These are phyloP conservation scores for Neofusicoccum sp. DNA, from an alignment of 2,329 filamentous ascomycete species.

Conservation along the genomic window DNA sequence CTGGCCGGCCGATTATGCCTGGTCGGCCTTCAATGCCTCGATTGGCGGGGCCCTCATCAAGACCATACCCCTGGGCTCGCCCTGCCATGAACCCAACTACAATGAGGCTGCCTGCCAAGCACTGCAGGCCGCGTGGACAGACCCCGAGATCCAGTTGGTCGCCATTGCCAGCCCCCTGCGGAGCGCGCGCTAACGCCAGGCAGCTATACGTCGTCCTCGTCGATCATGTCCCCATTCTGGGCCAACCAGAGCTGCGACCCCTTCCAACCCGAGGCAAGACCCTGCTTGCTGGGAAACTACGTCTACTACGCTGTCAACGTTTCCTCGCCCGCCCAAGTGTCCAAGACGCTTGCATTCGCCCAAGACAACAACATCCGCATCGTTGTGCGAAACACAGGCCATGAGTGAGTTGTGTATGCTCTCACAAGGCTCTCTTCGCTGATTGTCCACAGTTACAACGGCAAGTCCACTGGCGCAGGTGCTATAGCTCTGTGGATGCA, in stretches of 20 bases:
- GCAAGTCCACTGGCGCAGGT: conserved; percentile 37
- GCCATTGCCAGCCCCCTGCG: too few species aligned
- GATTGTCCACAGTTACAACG: conserved; percentile 28
- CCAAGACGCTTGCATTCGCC: conserved; percentile 31
- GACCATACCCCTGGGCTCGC: conserved; percentile 48
- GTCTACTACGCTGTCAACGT: background rate
- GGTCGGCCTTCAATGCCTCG: conserved; percentile 51
- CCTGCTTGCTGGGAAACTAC: background rate
- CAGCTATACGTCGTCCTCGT: too few species aligned
- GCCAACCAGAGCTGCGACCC: background rate
- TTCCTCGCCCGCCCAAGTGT: conserved; percentile 28
- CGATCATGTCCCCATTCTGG: background rate
- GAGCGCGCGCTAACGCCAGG: too few species aligned
- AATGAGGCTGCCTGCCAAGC: conserved; percentile 23
- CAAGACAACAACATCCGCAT: conserved; percentile 35
- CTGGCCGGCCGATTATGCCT: conserved; percentile 54
- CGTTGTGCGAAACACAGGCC: conserved; percentile 41
- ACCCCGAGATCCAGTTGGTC: conserved; percentile 37
- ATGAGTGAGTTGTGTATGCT: conserved; percentile 31
- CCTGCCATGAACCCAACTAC: conserved; percentile 42
- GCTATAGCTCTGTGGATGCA: conserved; percentile 40
- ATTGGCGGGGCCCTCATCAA: conserved; percentile 47
- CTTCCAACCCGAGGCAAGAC: background rate
- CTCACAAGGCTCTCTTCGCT: too few species aligned
- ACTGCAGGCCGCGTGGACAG: background rate